Evolutionary conservation across 768 basidiomycete genomes (phyloP).

Genomic region (Phanerochaete sordida): DNA sequence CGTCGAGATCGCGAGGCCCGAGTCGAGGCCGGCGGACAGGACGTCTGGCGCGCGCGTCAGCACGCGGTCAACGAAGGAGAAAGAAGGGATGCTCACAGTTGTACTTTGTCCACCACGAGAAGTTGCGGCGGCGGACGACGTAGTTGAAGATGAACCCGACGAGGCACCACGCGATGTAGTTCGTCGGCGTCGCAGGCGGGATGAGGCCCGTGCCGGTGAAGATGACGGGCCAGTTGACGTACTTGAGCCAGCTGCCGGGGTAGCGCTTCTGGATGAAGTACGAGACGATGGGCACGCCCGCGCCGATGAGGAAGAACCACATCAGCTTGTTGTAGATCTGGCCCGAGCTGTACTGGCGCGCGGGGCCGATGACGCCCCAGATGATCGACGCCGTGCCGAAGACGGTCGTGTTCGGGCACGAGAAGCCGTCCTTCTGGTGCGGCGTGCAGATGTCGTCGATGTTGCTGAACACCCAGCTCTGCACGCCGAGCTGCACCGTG

Average conservation of each 20-base stretch:
- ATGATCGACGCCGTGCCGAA: constrained; percentile 49
- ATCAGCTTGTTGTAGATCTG: constrained; percentile 36
- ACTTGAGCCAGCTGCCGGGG: constrained; percentile 50
- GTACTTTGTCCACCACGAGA: constrained; percentile 38
- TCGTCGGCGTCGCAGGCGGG: constrained; percentile 40
- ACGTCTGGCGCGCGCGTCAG: constrained; percentile 38
- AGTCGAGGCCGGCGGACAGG: constrained; percentile 68
- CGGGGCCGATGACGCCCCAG: constrained; percentile 44
- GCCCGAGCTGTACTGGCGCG: constrained; percentile 31
- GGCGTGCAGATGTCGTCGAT: constrained; percentile 54
- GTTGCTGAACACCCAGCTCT: constrained; percentile 64
- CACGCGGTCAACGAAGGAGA: neutral
- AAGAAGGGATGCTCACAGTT: constrained; percentile 24
- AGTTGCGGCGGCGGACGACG: constrained; percentile 34
- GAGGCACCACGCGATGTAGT: constrained; percentile 36
- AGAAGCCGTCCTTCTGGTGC: constrained; percentile 58
- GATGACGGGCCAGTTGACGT: constrained; percentile 38
- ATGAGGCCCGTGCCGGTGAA: constrained; percentile 37
- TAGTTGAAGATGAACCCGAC: constrained; percentile 36
- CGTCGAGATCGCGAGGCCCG: constrained; percentile 58
- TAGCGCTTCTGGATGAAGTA: constrained; percentile 51
- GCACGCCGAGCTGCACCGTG: constrained; percentile 64
- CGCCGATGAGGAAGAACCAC: constrained; percentile 44
- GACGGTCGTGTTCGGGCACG: constrained; percentile 65
- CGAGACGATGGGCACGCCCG: constrained; percentile 33